A percentile compares a stretch with the other conserved stretches of the same genome.
phyloP scores from a whole-genome alignment of 345 rosid species.

The Schrenkiella parvula region DNA sequence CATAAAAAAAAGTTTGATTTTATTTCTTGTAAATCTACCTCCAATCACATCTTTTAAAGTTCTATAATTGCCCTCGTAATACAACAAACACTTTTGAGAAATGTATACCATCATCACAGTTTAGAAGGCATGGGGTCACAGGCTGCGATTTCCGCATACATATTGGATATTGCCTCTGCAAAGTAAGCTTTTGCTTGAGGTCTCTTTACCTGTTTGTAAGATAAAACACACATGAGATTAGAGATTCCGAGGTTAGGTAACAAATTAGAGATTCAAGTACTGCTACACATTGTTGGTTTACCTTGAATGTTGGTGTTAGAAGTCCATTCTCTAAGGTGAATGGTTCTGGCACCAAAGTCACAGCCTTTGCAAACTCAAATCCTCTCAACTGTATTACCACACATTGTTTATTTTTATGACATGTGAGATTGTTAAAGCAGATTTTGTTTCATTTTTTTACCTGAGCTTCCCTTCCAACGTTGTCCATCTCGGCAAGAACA shows the following conservation, averaged over 20 bases:
- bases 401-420: not conserved
- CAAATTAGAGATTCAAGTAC: not conserved
- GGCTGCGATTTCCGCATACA: constrained; percentile 59
- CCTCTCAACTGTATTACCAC: constrained; percentile 53
- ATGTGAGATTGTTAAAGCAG: not conserved
- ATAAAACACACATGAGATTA: not conserved
- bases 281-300: constrained; percentile 15
- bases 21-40: not conserved
- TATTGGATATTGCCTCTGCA: constrained; percentile 56
- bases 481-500: constrained; percentile 79
- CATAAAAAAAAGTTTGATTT: not conserved
- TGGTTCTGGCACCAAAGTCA: constrained; percentile 73
- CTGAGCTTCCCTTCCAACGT: constrained; percentile 61
- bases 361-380: constrained; percentile 74
- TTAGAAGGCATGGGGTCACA: constrained; percentile 31
- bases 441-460: constrained; percentile 33
- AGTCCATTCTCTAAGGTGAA: constrained; percentile 78
- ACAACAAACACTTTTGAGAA: not conserved
- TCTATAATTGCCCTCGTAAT: not conserved
- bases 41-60: constrained; percentile 5
- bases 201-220: constrained; percentile 63
- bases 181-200: constrained; percentile 75
- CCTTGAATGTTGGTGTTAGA: constrained; percentile 88
- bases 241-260: not conserved
- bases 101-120: constrained; percentile 18